Evolutionary conservation across 305 asterid species (phyloP).

Genomic region (Fraxinus angustifolia): DNA sequence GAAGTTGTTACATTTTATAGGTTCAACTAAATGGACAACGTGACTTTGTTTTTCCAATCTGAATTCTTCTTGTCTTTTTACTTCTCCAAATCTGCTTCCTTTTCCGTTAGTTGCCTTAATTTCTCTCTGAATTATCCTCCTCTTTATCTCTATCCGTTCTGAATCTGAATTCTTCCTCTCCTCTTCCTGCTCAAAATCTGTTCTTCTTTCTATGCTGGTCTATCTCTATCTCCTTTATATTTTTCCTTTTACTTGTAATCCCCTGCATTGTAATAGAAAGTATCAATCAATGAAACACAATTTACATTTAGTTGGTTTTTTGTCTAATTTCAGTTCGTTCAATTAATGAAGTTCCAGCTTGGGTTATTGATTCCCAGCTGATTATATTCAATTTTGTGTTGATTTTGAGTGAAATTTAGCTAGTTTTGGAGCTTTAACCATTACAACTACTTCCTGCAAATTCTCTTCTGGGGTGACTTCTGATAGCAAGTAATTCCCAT

Average conservation of each 20-base stretch:
- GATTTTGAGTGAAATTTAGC: not conserved
- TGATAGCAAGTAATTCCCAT: slow-evolving; percentile 36
- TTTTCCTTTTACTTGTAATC: not conserved
- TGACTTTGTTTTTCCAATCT: not conserved
- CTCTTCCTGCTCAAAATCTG: not conserved
- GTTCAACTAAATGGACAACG: not conserved
- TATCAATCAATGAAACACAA: too few species aligned
- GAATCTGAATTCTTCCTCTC: not conserved
- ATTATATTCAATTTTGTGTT: not conserved
- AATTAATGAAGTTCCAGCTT: not conserved
- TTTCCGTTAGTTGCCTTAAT: not conserved
- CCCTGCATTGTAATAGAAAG: not conserved
- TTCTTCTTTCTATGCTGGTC: not conserved
- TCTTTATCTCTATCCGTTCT: not conserved
- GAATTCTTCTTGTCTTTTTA: not conserved
- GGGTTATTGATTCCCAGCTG: not conserved
- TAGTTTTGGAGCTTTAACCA: not conserved
- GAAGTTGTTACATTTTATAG: too few species aligned
- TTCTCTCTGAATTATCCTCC: not conserved
- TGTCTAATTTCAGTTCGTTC: not conserved
- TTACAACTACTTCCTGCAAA: slow-evolving; percentile 34
- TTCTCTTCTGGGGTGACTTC: slow-evolving; percentile 48
- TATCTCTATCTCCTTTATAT: not conserved
- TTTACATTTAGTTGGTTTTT: not conserved
- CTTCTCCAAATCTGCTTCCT: not conserved